Percentiles rank a stretch among this genome's conserved stretches.
These are phyloP conservation scores for Martiniozyma abietophila DNA, from an alignment of 805 yeast genomes.

Conservation along the genomic window DNA sequence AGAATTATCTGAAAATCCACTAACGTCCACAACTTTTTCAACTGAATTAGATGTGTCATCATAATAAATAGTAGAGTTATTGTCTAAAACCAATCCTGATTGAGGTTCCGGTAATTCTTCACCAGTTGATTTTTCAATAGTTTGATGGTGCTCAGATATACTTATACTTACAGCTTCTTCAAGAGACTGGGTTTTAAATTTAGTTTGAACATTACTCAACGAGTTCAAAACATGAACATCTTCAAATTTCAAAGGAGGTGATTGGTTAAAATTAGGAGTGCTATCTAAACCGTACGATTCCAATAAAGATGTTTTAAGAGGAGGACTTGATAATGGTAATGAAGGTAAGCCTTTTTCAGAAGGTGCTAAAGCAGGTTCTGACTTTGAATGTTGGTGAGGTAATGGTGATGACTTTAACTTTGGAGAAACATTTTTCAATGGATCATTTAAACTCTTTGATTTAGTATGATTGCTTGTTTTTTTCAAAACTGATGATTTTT, in stretches of 20 bases:
- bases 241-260: background rate
- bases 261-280: constrained; percentile 7
- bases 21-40: constrained; percentile 3
- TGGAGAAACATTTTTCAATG: constrained; percentile 3
- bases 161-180: constrained; percentile 4
- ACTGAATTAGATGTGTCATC: constrained; percentile 4
- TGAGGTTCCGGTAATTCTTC: constrained; percentile 9
- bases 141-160: constrained; percentile 5
- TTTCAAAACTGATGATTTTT: background rate
- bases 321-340: constrained; percentile 5
- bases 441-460: background rate
- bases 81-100: constrained; percentile 10
- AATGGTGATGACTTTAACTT: background rate
- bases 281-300: constrained; percentile 18
- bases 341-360: constrained; percentile 4
- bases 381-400: constrained; percentile 11
- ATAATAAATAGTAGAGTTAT: constrained; percentile 4
- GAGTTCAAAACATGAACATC: background rate
- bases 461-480: background rate
- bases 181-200: constrained; percentile 4
- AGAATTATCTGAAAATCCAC: background rate
- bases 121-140: constrained; percentile 6
- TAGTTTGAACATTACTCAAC: background rate
- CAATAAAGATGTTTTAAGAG: constrained; percentile 9
- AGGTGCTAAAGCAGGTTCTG: constrained; percentile 4